Evolutionary conservation across 2,329 filamentous ascomycete species (phyloP).

Genomic region (Trichophyton verrucosum): DNA sequence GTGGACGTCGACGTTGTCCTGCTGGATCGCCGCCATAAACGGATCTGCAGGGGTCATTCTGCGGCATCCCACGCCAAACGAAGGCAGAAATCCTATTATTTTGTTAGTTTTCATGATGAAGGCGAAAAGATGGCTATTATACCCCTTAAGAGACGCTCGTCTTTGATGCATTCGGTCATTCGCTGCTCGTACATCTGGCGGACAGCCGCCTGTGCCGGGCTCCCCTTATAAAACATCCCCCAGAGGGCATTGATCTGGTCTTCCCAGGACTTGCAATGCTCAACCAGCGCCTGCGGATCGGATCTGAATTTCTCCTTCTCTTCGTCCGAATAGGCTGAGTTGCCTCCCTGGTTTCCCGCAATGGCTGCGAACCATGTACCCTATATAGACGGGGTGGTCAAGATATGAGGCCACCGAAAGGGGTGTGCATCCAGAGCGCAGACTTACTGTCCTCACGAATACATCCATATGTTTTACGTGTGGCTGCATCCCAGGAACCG

Average conservation of each 20-base stretch:
- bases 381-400: not conserved
- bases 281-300: constrained; percentile 21
- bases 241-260: constrained; percentile 38
- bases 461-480: constrained; percentile 31
- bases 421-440: no score
- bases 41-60: constrained; percentile 41
- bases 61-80: constrained; percentile 31
- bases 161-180: constrained; percentile 42
- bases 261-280: constrained; percentile 37
- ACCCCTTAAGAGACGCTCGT: constrained; percentile 37
- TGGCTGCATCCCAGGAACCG: constrained; percentile 27
- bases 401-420: not conserved
- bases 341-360: constrained; percentile 35
- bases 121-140: not conserved
- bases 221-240: constrained; percentile 35
- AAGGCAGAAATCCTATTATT: constrained; percentile 14
- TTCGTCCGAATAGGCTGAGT: constrained; percentile 24
- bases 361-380: constrained; percentile 30
- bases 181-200: constrained; percentile 30
- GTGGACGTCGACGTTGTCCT: constrained; percentile 26
- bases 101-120: not conserved
- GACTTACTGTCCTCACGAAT: constrained; percentile 22
- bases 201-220: constrained; percentile 29
- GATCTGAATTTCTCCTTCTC: constrained; percentile 13
- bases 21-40: constrained; percentile 38